phyloP scores from a whole-genome alignment of 2,329 filamentous ascomycete species.

The Penicillium sp. region DNA sequence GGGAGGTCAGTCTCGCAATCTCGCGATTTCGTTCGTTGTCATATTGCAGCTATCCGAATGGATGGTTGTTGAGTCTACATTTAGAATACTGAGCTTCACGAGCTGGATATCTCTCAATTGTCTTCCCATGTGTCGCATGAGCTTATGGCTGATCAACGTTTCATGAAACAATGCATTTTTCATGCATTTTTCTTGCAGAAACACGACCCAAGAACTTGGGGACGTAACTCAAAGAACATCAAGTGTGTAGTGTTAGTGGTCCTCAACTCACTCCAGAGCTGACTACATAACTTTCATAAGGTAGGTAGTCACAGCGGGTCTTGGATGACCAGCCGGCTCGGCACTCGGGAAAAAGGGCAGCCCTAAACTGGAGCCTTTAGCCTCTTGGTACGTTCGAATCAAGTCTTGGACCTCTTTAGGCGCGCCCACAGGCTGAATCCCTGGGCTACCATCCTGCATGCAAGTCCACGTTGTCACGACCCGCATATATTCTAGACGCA shows the following conservation, averaged over 20 bases:
- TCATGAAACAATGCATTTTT: not conserved
- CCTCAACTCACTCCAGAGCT: too few species aligned
- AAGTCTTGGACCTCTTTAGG: not conserved
- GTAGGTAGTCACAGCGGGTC: too few species aligned
- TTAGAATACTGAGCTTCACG: not conserved
- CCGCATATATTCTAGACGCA: not conserved
- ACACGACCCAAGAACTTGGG: too few species aligned
- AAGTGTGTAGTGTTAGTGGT: too few species aligned
- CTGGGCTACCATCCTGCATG: not conserved
- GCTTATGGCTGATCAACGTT: too few species aligned
- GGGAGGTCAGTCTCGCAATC: not conserved
- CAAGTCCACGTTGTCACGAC: not conserved
- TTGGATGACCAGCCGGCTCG: not conserved
- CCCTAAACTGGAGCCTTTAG: not conserved
- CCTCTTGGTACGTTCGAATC: not conserved
- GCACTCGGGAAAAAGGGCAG: not conserved
- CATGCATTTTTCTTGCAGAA: too few species aligned
- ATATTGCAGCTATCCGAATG: not conserved
- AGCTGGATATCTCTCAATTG: not conserved
- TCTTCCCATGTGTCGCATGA: not conserved
- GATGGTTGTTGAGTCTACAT: not conserved
- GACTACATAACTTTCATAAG: too few species aligned
- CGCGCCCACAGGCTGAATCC: not conserved
- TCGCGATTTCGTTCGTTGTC: not conserved
- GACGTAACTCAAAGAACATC: too few species aligned